Base-by-base conservation (phyloP, 208 protist genomes). In the Crithidia sp. region DNA sequence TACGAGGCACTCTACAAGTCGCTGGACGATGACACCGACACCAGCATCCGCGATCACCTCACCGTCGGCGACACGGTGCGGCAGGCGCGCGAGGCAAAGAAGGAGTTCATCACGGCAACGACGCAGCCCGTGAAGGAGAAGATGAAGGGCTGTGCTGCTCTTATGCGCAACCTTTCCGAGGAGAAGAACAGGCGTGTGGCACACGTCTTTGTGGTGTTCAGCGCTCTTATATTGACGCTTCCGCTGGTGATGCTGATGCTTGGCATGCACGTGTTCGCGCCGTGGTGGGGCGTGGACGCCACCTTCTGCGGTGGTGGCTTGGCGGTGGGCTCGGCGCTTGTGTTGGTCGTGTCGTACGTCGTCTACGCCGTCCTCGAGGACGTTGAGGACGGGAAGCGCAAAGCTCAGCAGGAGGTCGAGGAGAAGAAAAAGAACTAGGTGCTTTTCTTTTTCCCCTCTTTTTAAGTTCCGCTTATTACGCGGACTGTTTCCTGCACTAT, bases 361-460 rank as follows among this genome's bases (percentile, higher is more conserved):
- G 70, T 88, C 4, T 90, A 93, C 61, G 88, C 88, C 3, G 74
- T 95, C n/a, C 41, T 68, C 4, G 87, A 92, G 64, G 87, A 90
- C 40, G 28, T 64, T 43, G 28, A 43, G 8, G 47, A 58, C 40
- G 50, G 43, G 19, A 47, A 54, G 50, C 64, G 45, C 12, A 50
- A 63, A 17, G 54, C 50, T 40, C 13, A 39, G 9, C 19, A 66
- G 39, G 9, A 66, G 36, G 52, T 59, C 2, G 71, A 75, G 12
- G 64, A 37, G 5, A 90, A 89, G 67, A 90, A 91, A 64, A 64
- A 76, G 19, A 65, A 79, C 13, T 82, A 83, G 76, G 3, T 40
- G 6, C 39, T 4, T 58, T 58, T 58, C 39, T 58, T 58, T 58
- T 13, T 58, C 14, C 5, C 17, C 2, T 13, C 9, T 28, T 28